Base-by-base conservation (phyloP, 495 filamentous ascomycete genomes). In the Penicillium diatomitis region DNA sequence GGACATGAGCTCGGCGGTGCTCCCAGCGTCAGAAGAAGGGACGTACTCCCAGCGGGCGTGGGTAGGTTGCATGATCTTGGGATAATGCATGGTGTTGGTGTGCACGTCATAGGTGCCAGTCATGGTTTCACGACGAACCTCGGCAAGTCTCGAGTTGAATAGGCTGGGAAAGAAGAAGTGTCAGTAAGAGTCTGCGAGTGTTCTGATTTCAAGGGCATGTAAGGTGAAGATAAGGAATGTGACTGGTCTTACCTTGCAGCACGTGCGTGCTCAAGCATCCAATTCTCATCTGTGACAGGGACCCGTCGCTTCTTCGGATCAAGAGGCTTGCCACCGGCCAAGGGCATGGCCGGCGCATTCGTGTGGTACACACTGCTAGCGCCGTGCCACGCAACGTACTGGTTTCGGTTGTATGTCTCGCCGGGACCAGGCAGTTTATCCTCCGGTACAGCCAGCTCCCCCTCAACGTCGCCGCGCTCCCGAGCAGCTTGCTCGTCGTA, bases 361-460 rank as follows among this genome's bases (percentile, higher is more conserved):
- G 87, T 87, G 57, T 96, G 90, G 59, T 98, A 98, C 8, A 98
- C 92, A 37, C 83, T 82, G 55, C 90, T 96, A 12, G 92, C 92
- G 29, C 92, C 92, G 60, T 95, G 89, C 92, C 92, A 98, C 10
- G 92, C 92, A 2, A 98, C 92, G 57, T 96, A 98, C 56, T 95
- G 90, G 56, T 96, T 95, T 57, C 85, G 83, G 68, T 96, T 94
- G 68, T 96, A 96, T 3, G 77, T 66, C 55, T 90, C 84, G 9
- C 86, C 85, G 8, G 79, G 77, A 6, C 70, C 61, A 2, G 85
- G 85, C 11, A 90, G 74, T 47, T 75, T 75, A 61, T 96, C 90
- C 42, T 85, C 83, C 0, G 90, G 89, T 47, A 95, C 91, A 7
- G 89, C 90, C 32, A 96, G 52, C 49, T 96, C 89, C 47, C 94